Base-by-base conservation (phyloP, 2,329 filamentous ascomycete genomes). In the Teratosphaeria epicoccoides region DNA sequence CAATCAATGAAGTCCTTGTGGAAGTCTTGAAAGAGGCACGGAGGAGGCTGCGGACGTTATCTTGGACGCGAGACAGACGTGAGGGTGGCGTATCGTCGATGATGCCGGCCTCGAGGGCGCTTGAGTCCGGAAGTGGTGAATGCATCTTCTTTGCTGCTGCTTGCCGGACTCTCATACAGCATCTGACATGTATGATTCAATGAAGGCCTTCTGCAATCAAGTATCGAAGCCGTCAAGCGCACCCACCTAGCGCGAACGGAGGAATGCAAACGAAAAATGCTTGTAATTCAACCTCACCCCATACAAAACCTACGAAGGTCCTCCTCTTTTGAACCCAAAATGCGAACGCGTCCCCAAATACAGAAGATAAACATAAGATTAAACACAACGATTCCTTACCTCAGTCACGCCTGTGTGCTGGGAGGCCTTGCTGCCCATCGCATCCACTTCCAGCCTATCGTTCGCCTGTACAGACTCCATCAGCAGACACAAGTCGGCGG, bases 11-110 rank as follows among this genome's bases (percentile, higher is more conserved):
- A 17, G 33, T 46, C 14, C 49, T 46, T 28, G 55, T 46, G n/a
- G 54, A 51, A n/a, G 25, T 33, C 11, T 63, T 58, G 24, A 65
- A 54, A 17, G 64, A 66, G 43, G 55, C 54, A 23, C 64, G 57
- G 3, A 67, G 57, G 20, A 66, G 60, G 47, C 65, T 59, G 46
- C 65, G 58, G 33, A 67, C 64, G 53, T 63, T 66, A 52, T 65
- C 63, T 51, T 66, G 63, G 1, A 67, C 63, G 45, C 61, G 61
- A 26, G 61, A 63, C 7, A 59, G 49, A 28, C 59, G 59, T 26
- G 64, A 55, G 24, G 61, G 60, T 43, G 46, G 47, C 14, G 57
- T 51, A 51, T 67, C 63, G 50, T 63, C 63, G 49, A 67, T 43
- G 22, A 67, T 62, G n/a, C 65, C 65, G 29, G 63, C 59, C 54